These are phyloP conservation scores for Helichrysum umbraculigerum DNA, from an alignment of 129 eudicot species.

Conservation along the genomic window DNA sequence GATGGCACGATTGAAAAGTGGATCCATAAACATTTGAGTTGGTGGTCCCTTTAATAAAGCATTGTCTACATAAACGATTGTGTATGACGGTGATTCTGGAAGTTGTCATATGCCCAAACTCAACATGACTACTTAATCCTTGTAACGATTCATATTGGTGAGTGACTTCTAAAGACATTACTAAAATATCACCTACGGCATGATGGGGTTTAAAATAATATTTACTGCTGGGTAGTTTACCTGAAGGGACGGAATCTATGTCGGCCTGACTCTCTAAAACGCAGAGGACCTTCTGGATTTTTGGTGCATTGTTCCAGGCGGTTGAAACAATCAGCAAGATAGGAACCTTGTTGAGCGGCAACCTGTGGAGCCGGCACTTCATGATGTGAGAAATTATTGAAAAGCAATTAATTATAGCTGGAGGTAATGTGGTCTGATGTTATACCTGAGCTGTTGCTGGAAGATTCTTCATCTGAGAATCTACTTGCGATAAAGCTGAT, in stretches of 20 bases:
- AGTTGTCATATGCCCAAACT: not conserved
- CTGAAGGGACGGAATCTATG: conserved; percentile 89
- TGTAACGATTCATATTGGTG: not conserved
- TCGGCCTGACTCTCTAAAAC: conserved; percentile 78
- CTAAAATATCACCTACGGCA: not conserved
- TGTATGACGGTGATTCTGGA: not conserved
- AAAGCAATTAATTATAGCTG: not conserved
- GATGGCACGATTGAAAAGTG: not conserved
- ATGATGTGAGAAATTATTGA: conserved; percentile 10
- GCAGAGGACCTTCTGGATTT: conserved; percentile 84
- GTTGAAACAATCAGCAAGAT: conserved; percentile 85
- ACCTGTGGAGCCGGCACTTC: conserved; percentile 50
- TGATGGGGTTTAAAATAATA: not conserved
- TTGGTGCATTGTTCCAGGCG: conserved; percentile 81
- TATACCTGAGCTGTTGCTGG: conserved; percentile 95
- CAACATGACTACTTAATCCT: not conserved
- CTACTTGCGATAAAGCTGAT: conserved; percentile 81
- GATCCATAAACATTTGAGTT: not conserved
- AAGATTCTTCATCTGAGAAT: conserved; percentile 89
- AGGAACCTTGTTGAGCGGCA: conserved; percentile 95
- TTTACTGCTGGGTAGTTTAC: conserved; percentile 28
- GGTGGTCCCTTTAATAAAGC: not conserved
- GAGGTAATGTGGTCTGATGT: not conserved
- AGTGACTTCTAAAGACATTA: not conserved
- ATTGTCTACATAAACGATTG: not conserved